These are phyloP conservation scores for Nitzschia palea DNA, from an alignment of 108 stramenopile species.

Conservation along the genomic window DNA sequence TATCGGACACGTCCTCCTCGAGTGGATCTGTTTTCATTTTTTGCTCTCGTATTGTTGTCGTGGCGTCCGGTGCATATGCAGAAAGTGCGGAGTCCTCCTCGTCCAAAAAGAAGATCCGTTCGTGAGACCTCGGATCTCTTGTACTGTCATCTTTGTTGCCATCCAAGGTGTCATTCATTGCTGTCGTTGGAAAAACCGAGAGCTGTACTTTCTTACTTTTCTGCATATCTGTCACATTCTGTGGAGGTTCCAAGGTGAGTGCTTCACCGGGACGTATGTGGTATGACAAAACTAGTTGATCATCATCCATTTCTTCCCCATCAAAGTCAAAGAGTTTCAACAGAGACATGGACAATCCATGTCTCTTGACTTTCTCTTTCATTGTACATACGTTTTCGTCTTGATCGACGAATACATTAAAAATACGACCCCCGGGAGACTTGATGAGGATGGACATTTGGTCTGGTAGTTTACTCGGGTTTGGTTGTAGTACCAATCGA, in stretches of 20 bases:
- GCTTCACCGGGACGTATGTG: not conserved
- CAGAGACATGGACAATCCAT: not conserved
- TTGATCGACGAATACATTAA: conserved; percentile 20
- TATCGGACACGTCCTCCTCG: not conserved
- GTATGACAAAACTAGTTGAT: not conserved
- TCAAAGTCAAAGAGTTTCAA: conserved; percentile 1
- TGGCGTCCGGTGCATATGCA: conserved; percentile 11
- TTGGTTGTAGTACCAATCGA: too few species aligned
- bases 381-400: conserved; percentile 22
- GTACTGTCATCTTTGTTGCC: not conserved
- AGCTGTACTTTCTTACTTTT: conserved; percentile 10
- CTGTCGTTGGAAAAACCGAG: conserved; percentile 17
- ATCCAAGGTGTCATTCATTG: conserved; percentile 17
- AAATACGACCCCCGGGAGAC: not conserved
- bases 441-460: conserved; percentile 8
- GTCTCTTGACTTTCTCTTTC: conserved; percentile 1
- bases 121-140: not conserved
- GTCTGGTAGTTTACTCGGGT: conserved; percentile 24
- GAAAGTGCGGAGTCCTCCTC: conserved; percentile 13
- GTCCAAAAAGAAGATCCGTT: conserved; percentile 22
- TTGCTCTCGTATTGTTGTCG: not conserved
- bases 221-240: not conserved
- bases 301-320: conserved; percentile 21
- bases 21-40: not conserved
- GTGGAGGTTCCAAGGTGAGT: conserved; percentile 1